Base-by-base conservation (phyloP, 805 yeast genomes). In the Suhomyces pyralidae region DNA sequence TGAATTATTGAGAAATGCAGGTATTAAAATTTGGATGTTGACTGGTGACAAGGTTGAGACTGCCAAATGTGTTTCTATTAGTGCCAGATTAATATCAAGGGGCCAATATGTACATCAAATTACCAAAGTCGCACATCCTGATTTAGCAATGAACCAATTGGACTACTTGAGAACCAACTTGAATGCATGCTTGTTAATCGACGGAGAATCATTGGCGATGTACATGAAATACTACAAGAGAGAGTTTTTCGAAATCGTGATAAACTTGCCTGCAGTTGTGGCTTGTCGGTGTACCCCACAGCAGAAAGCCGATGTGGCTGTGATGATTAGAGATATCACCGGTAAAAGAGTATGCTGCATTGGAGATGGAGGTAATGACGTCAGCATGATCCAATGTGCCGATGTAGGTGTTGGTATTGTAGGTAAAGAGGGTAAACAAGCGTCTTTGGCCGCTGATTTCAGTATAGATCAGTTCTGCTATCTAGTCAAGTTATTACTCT, bases 291-390 rank as follows among this genome's bases (percentile, higher is more conserved):
- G 99, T 71, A 86, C 97, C 0, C 99, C 99, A 0, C 98, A 96
- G 69, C 99, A 94, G 64, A 94, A 94, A 67, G 98, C 98, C 0
- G 98, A 94, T 65, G 88, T 96, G 51, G 97, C 98, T 0, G 61
- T 81, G 24, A 74, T 86, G 57, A 94, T 94, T 57, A 81, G 92
- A 62, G 81, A 81, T 54, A 71, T 82, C 28, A 94, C 98, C 0
- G 89, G 90, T 5, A 90, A 89, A 64, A 76, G 99, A 49, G 97
- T 93, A 2, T 93, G 98, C 59, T 94, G 98, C 64, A 96, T 94
- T 59, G 99, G 99, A 52, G 99, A 94, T 70, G 99, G 99, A 62
- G 99, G 99, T 61, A 94, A 94, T 64, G 99, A 94, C 70, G 99
- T 94, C 32, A 88, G 96, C 61, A 94, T 94, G 99, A 94, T 94